A percentile compares a stretch with the other conserved stretches of the same genome.
Evolutionary conservation across 768 basidiomycete genomes (phyloP).

Genomic region (Boletus speciosus): DNA sequence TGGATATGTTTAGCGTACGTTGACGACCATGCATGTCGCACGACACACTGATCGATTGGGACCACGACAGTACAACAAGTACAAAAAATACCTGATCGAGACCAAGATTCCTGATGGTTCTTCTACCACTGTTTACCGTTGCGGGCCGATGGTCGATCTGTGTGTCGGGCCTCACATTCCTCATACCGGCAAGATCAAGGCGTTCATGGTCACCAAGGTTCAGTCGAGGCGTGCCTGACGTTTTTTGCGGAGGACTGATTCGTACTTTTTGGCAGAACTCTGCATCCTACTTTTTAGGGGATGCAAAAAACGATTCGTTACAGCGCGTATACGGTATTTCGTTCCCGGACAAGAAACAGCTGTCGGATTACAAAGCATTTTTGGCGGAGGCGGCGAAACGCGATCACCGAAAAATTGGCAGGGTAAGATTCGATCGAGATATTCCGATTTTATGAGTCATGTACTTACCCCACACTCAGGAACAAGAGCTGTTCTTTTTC

Average conservation of each 20-base stretch:
- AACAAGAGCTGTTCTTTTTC: constrained; percentile 99
- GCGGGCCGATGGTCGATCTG: constrained; percentile 97
- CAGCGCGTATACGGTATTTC: constrained; percentile 98
- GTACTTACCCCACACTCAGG: constrained; percentile 37
- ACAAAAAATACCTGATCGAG: constrained; percentile 94
- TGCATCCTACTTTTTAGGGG: constrained; percentile 96
- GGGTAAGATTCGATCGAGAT: constrained; percentile 37
- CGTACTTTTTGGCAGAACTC: constrained; percentile 64
- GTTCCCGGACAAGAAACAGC: constrained; percentile 96
- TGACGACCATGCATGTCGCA: neutral
- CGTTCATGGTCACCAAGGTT: constrained; percentile 95
- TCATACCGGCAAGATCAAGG: constrained; percentile 96
- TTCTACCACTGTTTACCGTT: constrained; percentile 96
- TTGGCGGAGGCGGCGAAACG: constrained; percentile 97
- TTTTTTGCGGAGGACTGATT: neutral
- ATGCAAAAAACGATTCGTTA: constrained; percentile 86
- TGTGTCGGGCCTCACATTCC: constrained; percentile 98
- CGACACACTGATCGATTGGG: neutral
- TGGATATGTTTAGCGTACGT: constrained; percentile 93
- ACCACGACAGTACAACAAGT: constrained; percentile 88
- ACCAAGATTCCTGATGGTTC: constrained; percentile 95
- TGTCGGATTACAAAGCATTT: constrained; percentile 93
- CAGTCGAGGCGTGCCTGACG: neutral
- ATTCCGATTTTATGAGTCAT: neutral
- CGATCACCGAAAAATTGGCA: constrained; percentile 95